Evolutionary conservation across 176 grass and related monocot genomes (phyloP).

Genomic region (Carex cristatella): DNA sequence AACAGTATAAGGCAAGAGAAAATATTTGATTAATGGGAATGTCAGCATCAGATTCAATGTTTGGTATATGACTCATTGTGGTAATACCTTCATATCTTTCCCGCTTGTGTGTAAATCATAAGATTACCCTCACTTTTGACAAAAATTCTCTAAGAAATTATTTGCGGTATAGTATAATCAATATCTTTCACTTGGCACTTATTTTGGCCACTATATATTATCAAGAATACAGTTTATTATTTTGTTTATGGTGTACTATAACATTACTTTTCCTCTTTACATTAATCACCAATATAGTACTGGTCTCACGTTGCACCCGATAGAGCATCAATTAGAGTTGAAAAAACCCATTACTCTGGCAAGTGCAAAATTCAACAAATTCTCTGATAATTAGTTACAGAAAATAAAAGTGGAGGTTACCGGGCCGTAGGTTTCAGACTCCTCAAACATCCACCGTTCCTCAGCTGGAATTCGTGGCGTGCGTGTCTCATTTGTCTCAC

Average conservation of each 20-base stretch:
- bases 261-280: background rate
- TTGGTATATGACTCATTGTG: background rate
- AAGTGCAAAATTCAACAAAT: conserved; percentile 4
- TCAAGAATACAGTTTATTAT: background rate
- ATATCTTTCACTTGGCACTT: background rate
- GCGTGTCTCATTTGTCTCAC: conserved; percentile 42
- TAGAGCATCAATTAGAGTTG: background rate
- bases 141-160: background rate
- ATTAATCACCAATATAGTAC: background rate
- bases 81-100: background rate
- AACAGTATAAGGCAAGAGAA: background rate
- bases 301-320: background rate
- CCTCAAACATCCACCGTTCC: conserved; percentile 77
- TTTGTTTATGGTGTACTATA: background rate
- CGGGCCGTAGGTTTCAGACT: conserved; percentile 50
- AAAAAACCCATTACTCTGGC: background rate
- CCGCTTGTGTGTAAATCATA: background rate
- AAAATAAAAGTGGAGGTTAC: conserved; percentile 23
- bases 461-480: conserved; percentile 47
- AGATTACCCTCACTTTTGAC: background rate
- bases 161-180: background rate
- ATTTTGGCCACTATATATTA: background rate
- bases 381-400: background rate
- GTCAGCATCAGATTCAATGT: background rate
- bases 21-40: background rate